Conservation (phyloP, 441 rosid species). For the Hypseocharis bilobata region DNA sequence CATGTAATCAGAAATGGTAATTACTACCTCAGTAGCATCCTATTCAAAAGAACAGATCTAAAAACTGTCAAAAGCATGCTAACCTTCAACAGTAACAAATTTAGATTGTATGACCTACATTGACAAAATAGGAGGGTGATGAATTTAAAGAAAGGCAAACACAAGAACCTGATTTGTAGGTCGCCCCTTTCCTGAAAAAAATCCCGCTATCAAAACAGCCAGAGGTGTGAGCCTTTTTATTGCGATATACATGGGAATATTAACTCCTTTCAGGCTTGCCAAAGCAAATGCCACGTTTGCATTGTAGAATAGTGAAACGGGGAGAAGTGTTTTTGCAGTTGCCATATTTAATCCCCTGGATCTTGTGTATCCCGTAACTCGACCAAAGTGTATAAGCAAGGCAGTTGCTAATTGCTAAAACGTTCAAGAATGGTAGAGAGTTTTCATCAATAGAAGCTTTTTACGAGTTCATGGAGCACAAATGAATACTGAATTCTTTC, state of each 20-base stretch:
- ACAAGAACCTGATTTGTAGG: conserved; percentile 66
- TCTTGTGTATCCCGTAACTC: conserved; percentile 54
- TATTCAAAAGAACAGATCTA: neutral
- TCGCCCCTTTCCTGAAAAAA: conserved; percentile 58
- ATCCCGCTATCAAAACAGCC: conserved; percentile 67
- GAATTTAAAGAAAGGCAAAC: neutral
- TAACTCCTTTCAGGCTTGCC: conserved; percentile 96
- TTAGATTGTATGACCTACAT: neutral
- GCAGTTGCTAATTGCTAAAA: conserved; percentile 76
- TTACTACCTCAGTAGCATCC: neutral
- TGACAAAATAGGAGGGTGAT: neutral
- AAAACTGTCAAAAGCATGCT: no score
- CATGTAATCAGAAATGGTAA: neutral
- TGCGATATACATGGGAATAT: conserved; percentile 95
- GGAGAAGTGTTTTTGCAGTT: conserved; percentile 69
- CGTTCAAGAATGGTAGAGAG: conserved; percentile 13
- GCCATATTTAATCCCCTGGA: conserved; percentile 45
- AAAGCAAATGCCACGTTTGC: conserved; percentile 92
- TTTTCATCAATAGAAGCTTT: neutral
- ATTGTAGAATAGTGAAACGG: conserved; percentile 76
- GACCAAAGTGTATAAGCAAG: conserved; percentile 68
- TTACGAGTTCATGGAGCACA: neutral
- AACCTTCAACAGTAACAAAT: no score
- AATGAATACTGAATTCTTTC: neutral
- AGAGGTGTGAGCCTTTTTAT: conserved; percentile 91